Evolutionary conservation across 345 rosid species (phyloP), one percentile per base, ranked within the genome.

Genomic region (Ceriops tagal): DNA sequence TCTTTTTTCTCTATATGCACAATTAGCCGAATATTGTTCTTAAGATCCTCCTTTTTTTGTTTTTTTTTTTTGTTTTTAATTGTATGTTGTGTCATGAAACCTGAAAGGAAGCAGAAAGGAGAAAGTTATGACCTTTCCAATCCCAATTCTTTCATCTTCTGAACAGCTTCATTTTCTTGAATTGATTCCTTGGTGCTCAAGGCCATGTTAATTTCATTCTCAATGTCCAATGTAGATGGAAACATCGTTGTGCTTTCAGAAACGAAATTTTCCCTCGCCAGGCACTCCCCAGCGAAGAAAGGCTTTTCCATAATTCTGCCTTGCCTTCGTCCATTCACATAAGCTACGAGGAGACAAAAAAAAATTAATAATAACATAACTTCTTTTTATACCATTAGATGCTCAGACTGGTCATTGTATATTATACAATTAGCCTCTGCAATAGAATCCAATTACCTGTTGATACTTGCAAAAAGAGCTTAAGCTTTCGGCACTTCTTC

Each of bases 321-420:
- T 78, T 87, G 89, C 72, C 97, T 95, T 72, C 86, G 92, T 75
- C 99, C 99, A 78, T 92, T 95, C 57, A 88, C 96, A 68, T 95
- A 95, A 57, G 96, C 99, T 91, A 78, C 63, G 77, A 58, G 53
- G 67, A 21, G 49, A 37, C 19, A 15, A 15, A 63, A 21, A 27
- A 56, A 55, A 8, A 60, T 6, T 8, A 22, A 67, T 2, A 4
- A 67, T 56, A 16, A 26, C 21, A 13, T 2, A 46, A 43, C 5
- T 39, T 39, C 46, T 13, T 13, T 18, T 43, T 43, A 43, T 13
- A 3, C 49, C 15, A 43, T 43, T 43, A 43, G 49, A 43, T 43
- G 18, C 49, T 43, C 16, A 43, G 49, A 43, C 49, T 3, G 16
- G 49, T 15, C 49, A 13, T 43, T 43, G 18, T 13, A 11, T 43